Conservation (phyloP, 2,329 filamentous ascomycete genomes). For the Aspergillus thermomutatus region DNA sequence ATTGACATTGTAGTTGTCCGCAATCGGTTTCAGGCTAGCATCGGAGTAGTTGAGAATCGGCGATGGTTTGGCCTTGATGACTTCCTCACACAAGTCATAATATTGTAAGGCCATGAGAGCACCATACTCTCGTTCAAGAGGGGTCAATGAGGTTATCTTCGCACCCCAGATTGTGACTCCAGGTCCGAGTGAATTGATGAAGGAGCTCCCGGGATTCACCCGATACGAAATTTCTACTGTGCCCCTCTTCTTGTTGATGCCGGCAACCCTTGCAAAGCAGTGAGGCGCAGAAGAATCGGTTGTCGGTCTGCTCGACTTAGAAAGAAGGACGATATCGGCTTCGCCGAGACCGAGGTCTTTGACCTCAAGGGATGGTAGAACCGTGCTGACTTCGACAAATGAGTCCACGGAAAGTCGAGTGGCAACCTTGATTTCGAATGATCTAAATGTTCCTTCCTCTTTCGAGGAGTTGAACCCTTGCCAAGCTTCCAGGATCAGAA, state of each 20-base stretch:
- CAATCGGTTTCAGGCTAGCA: constrained; percentile 65
- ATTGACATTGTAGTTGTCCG: constrained; percentile 80
- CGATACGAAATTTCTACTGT: constrained; percentile 82
- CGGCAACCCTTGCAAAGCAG: constrained; percentile 80
- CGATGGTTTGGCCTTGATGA: constrained; percentile 83
- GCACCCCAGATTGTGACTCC: constrained; percentile 68
- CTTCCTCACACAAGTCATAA: constrained; percentile 93
- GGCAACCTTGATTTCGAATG: constrained; percentile 83
- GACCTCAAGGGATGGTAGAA: constrained; percentile 67
- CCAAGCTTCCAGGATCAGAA: constrained; percentile 93
- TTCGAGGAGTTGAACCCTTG: constrained; percentile 86
- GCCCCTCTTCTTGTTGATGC: constrained; percentile 75
- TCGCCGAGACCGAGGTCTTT: constrained; percentile 72
- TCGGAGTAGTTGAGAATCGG: constrained; percentile 79
- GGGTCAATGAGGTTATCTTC: constrained; percentile 89
- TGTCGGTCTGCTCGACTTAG: constrained; percentile 69
- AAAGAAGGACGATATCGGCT: constrained; percentile 86
- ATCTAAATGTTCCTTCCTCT: constrained; percentile 75
- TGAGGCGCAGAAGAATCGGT: constrained; percentile 64
- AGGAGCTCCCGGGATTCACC: constrained; percentile 64
- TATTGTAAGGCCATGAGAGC: constrained; percentile 87
- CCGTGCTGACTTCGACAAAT: constrained; percentile 86
- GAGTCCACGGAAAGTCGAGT: constrained; percentile 88
- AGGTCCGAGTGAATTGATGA: constrained; percentile 64
- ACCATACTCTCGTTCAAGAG: constrained; percentile 92